Evolutionary conservation across 169 alveolate genomes (phyloP), one percentile per base, ranked within the genome.

Genomic region (Fabrea salina): DNA sequence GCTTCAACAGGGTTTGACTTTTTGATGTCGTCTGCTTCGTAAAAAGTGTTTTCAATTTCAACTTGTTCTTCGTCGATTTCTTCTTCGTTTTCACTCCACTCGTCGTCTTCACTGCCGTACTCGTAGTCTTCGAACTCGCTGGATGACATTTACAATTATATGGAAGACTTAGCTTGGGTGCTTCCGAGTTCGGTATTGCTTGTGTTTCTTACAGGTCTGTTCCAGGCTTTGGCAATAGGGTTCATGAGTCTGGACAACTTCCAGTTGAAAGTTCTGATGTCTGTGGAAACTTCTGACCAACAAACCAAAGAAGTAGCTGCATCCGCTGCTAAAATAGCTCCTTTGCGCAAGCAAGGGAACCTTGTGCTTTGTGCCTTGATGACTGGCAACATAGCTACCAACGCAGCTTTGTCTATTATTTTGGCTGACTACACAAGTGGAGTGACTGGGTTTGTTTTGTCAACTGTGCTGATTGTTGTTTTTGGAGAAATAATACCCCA

Each of bases 401-500:
- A 80, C 32, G 78, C 90, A 25, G 25, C 79, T 16, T 70, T 87
- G 19, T 80, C 93, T 7, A 84, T 87, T 39, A 8, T 87, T 13
- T 35, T 87, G 82, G 90, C 88, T 32, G 85, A 84, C 30, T 40
- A 75, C 33, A 80, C 91, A 0, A 6, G 49, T 25, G 93, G 91
- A 2, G 5, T 75, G 0, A 41, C 75, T 11, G 93, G 90, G 27
- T 50, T 84, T 37, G n/a, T 84, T 0, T 22, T 81, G 0, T 70
- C 90, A 27, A 84, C 91, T 0, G 72, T 51, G 16, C 39, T 84
- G 1, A 75, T 84, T 43, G 72, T 83, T 4, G 53, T 87, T 37
- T 80, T 87, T 49, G 93, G 93, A 2, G 93, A 87, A 41, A 84
- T 87, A 33, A 19, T 82, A 8, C 93, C 93, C 0, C 84, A 87